A percentile compares a stretch with the other conserved stretches of the same genome.
phyloP scores from a whole-genome alignment of 371 early-diverging fungal genomes.

The Mortierella sp. region DNA sequence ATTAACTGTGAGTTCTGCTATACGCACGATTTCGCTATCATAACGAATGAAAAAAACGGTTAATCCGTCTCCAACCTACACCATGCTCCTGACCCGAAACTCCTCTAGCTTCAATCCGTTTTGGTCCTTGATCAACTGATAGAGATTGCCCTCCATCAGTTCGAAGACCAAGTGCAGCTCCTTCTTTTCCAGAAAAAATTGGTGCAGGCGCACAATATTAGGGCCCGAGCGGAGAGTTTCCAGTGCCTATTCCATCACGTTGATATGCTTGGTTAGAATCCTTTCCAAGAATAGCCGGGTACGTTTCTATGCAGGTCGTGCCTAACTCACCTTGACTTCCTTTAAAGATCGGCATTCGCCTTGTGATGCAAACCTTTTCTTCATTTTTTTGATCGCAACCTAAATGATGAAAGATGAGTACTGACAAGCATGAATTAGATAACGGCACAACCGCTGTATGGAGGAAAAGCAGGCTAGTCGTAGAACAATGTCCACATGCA shows the following conservation, averaged over 20 bases:
- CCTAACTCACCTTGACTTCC: constrained; percentile 71
- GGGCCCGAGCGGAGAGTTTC: constrained; percentile 75
- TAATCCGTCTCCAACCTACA: constrained; percentile 60
- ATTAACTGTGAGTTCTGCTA: too few relatives aligned
- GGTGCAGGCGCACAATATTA: constrained; percentile 85
- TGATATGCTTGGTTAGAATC: constrained; percentile 65
- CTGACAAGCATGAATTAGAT: too few relatives aligned
- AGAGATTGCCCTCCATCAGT: constrained; percentile 93
- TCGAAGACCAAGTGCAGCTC: constrained; percentile 93
- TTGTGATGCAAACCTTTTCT: constrained; percentile 83
- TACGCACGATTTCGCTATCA: too few relatives aligned
- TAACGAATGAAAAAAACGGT: not conserved
- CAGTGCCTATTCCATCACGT: constrained; percentile 61
- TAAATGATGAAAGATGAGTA: constrained; percentile 23
- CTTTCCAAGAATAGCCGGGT: constrained; percentile 80
- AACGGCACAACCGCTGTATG: too few relatives aligned
- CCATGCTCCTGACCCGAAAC: constrained; percentile 67
- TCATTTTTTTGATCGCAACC: constrained; percentile 97
- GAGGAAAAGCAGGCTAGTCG: too few relatives aligned
- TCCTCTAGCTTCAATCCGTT: constrained; percentile 70
- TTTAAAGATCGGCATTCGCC: constrained; percentile 83
- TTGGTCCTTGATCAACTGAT: constrained; percentile 82
- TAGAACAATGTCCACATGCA: too few relatives aligned
- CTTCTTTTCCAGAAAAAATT: constrained; percentile 84
- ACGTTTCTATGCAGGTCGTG: too few relatives aligned